Evolutionary conservation across 1,139 yeast genomes (phyloP).

Genomic region (Trichomonascaceae sp.): DNA sequence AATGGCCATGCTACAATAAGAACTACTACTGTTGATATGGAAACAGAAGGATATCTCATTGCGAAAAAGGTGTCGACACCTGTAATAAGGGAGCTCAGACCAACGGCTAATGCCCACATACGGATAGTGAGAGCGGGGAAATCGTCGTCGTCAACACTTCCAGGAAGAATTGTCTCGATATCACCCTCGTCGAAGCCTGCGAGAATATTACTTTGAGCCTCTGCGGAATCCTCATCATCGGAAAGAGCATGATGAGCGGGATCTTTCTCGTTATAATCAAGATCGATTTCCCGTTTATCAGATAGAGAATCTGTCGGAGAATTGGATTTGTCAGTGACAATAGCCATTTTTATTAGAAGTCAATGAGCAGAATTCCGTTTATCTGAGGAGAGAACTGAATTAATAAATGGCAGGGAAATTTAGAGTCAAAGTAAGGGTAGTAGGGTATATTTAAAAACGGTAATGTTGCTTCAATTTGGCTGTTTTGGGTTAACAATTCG

Average conservation of each 20-base stretch:
- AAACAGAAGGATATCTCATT: background rate
- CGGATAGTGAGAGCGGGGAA: background rate
- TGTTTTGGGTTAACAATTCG: background rate
- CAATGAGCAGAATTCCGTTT: background rate
- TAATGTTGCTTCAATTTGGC: background rate
- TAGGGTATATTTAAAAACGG: background rate
- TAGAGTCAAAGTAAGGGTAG: background rate
- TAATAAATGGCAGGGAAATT: background rate
- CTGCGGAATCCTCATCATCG: background rate
- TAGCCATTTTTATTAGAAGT: background rate
- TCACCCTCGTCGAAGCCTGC: background rate
- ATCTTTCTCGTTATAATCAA: background rate
- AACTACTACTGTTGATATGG: background rate
- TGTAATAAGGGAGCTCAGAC: background rate
- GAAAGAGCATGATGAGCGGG: background rate
- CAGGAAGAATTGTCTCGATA: background rate
- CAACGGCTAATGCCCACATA: background rate
- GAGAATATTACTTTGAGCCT: background rate
- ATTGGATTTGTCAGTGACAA: background rate
- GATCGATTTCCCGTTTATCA: background rate
- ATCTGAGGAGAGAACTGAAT: background rate
- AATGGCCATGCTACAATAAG: background rate
- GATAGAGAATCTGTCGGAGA: background rate
- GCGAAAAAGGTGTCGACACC: background rate
- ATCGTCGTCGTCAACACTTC: background rate